Evolutionary conservation across 2,329 filamentous ascomycete species (phyloP).

Genomic region (Phaeosphaeriaceae sp.): DNA sequence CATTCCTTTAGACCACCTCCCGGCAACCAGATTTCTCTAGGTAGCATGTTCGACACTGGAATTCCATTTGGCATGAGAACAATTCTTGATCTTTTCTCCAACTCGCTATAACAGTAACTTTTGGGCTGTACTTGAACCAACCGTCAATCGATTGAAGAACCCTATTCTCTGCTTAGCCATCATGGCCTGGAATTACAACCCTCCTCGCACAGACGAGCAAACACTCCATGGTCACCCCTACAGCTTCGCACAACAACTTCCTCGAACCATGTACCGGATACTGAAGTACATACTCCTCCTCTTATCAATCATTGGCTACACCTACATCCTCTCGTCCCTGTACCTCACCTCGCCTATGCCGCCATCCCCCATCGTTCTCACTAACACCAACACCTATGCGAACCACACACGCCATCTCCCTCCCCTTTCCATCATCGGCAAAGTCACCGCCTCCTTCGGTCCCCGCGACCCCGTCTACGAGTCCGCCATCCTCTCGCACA

Average conservation of each 20-base stretch:
- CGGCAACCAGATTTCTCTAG: no score
- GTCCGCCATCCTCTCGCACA: not conserved
- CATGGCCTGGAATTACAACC: not conserved
- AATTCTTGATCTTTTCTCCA: no score
- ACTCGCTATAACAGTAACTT: no score
- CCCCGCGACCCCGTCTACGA: not conserved
- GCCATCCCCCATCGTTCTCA: not conserved
- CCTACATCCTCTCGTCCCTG: not conserved
- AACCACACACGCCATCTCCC: not conserved
- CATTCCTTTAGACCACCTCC: no score
- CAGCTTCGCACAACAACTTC: not conserved
- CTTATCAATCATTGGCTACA: not conserved
- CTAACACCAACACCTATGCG: not conserved
- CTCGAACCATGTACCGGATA: not conserved
- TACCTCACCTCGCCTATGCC: not conserved
- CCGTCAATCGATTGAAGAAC: no score
- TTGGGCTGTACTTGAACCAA: no score
- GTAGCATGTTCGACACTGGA: no score
- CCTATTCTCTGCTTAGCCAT: not conserved
- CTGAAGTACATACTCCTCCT: not conserved
- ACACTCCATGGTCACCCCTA: not conserved
- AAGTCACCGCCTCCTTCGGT: not conserved
- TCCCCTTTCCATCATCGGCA: not conserved
- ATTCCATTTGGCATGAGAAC: no score
- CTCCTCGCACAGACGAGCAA: not conserved